Base-by-base conservation (phyloP, 176 grass and related monocot genomes). In the Avena eriantha region DNA sequence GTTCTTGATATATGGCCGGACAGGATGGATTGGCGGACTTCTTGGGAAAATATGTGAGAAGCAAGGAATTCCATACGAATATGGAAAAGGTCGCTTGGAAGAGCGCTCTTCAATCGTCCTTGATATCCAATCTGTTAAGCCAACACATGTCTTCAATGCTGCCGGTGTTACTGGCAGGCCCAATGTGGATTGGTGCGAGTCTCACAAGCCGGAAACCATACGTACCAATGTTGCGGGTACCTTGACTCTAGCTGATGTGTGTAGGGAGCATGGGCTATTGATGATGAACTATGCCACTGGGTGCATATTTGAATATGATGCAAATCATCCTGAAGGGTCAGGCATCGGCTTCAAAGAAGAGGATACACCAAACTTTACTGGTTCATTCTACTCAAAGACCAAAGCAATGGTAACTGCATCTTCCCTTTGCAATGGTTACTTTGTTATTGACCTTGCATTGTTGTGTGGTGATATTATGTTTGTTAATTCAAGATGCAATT, bases 151-250 rank as follows among this genome's bases (percentile, higher is more conserved):
- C 53, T 92, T 96, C 88, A 96, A 96, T 88, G 89, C 94, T 51
- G 89, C 92, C 81, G 94, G 92, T 73, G 94, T 92, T 72, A 94
- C 87, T 78, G 94, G 94, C 54, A 91, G 94, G 12, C 92, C 94
- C 78, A 96, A 93, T 92, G 94, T 96, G 86, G 94, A 96, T 53
- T 96, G 94, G 94, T 94, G 94, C 15, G 92, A 93, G 71, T 92
- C 87, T 13, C 94, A 96, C 89, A 96, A 96, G 55, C 85, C 87
- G 1, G 94, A 96, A 8, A 96, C 94, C 2, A 93, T 96, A 45
- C 89, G 87, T 16, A 92, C 94, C 39, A 96, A 93, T 82, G 94
- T 96, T 70, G 90, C 83, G 55, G 94, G 94, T 73, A 92, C 94
- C 61, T 85, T 94, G 83, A 96, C 72, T 81, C 74, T 90, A 47